These are phyloP conservation scores for Aspergillus biplanus DNA, from an alignment of 495 filamentous ascomycete genomes.

Conservation along the genomic window DNA sequence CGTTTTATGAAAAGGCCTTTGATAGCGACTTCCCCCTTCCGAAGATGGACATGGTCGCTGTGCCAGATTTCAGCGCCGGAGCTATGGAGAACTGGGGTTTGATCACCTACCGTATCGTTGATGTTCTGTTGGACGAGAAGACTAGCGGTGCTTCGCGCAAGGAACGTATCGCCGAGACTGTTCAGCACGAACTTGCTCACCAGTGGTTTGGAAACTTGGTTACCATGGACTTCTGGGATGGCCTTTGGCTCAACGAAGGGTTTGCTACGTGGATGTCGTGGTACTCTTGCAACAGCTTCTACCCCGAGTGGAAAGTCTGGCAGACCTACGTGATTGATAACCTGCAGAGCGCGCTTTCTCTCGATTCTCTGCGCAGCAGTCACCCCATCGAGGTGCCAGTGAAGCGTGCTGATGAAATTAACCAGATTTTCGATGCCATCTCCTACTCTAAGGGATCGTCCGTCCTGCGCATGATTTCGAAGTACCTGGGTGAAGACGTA, in stretches of 20 bases:
- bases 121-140: conserved; percentile 90
- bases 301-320: conserved; percentile 99
- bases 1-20: conserved; percentile 60
- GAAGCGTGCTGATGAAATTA: conserved; percentile 92
- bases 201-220: conserved; percentile 99
- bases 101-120: conserved; percentile 91
- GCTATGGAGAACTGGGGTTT: conserved; percentile 99
- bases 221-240: conserved; percentile 99
- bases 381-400: conserved; percentile 98
- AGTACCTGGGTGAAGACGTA: conserved; percentile 86
- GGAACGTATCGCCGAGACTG: conserved; percentile 90
- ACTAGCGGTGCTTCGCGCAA: conserved; percentile 88
- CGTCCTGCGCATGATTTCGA: conserved; percentile 96
- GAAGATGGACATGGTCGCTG: conserved; percentile 99
- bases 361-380: conserved; percentile 91
- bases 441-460: conserved; percentile 97
- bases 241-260: conserved; percentile 96
- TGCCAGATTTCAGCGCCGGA: conserved; percentile 90
- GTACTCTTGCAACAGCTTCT: conserved; percentile 71
- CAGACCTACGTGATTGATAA: conserved; percentile 90
- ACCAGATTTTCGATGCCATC: conserved; percentile 98
- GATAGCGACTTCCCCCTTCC: conserved; percentile 56
- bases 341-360: conserved; percentile 80
- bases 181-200: conserved; percentile 96
- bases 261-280: conserved; percentile 90